phyloP scores from a whole-genome alignment of 768 basidiomycete species.

The Trichaptum fuscoviolaceum region DNA sequence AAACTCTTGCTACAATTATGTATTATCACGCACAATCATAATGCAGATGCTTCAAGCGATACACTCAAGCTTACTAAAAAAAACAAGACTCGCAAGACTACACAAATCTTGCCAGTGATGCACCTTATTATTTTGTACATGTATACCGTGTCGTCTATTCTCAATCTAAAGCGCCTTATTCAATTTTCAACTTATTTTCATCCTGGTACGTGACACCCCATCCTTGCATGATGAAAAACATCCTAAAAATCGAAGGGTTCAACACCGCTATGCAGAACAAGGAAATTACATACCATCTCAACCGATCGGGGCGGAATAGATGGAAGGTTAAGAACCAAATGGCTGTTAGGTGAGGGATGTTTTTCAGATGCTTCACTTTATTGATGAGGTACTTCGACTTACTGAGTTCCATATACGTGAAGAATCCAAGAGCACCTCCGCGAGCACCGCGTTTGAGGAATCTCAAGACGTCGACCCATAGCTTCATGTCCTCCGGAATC shows the following conservation, averaged over 20 bases:
- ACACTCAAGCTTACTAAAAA: too few relatives aligned
- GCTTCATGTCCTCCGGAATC: slow-evolving; percentile 43
- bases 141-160: not conserved
- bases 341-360: slow-evolving; percentile 16
- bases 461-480: slow-evolving; percentile 50
- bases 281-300: slow-evolving; percentile 31
- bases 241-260: slow-evolving; percentile 20
- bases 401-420: slow-evolving; percentile 54
- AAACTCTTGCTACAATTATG: too few relatives aligned
- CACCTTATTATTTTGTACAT: too few relatives aligned
- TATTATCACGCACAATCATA: too few relatives aligned
- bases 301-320: slow-evolving; percentile 37
- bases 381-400: slow-evolving; percentile 16
- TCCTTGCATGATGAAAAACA: slow-evolving; percentile 45
- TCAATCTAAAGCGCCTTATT: not conserved
- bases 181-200: slow-evolving; percentile 5
- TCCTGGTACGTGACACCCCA: slow-evolving; percentile 35
- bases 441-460: slow-evolving; percentile 46
- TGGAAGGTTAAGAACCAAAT: slow-evolving; percentile 43
- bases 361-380: not conserved
- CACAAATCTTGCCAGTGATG: too few relatives aligned
- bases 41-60: too few relatives aligned
- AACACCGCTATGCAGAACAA: not conserved
- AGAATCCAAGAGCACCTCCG: slow-evolving; percentile 46
- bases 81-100: too few relatives aligned